Percentiles rank a stretch among this genome's conserved stretches.
These are phyloP conservation scores for Phytophthora crassamura DNA, from an alignment of 352 stramenopile genomes.

Conservation along the genomic window DNA sequence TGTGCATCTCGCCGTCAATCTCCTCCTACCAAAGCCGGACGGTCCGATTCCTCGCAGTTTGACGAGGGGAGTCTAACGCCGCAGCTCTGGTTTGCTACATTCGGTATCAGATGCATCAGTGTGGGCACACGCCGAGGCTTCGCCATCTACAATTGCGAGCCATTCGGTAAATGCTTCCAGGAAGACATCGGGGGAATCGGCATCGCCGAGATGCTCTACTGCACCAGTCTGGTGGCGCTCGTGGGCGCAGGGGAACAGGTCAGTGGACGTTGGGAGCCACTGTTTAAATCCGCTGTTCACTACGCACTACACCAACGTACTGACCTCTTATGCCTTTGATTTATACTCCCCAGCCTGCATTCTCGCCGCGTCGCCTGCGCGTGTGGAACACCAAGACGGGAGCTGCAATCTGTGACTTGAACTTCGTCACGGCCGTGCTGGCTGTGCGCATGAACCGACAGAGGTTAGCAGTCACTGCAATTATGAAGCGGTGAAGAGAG, in stretches of 20 bases:
- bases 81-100: neutral
- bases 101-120: constrained; percentile 83
- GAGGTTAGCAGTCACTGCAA: constrained; percentile 43
- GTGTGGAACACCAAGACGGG: constrained; percentile 94
- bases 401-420: constrained; percentile 91
- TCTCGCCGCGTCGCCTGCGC: constrained; percentile 89
- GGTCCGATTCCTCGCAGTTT: neutral
- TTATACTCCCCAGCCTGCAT: constrained; percentile 70
- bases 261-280: neutral
- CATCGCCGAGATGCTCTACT: constrained; percentile 94
- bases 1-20: neutral
- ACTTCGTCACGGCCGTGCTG: constrained; percentile 91
- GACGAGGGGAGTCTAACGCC: too few relatives aligned
- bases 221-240: constrained; percentile 92
- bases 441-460: constrained; percentile 93
- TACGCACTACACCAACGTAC: too few relatives aligned
- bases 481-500: neutral
- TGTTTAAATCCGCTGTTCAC: too few relatives aligned
- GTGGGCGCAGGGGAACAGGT: constrained; percentile 91
- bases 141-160: constrained; percentile 93
- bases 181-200: constrained; percentile 89
- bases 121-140: constrained; percentile 90
- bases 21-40: neutral
- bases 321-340: neutral
- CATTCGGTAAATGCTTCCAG: constrained; percentile 91